Conservation (phyloP, 2,329 filamentous ascomycete species). For the Diaporthe aspalathi region DNA sequence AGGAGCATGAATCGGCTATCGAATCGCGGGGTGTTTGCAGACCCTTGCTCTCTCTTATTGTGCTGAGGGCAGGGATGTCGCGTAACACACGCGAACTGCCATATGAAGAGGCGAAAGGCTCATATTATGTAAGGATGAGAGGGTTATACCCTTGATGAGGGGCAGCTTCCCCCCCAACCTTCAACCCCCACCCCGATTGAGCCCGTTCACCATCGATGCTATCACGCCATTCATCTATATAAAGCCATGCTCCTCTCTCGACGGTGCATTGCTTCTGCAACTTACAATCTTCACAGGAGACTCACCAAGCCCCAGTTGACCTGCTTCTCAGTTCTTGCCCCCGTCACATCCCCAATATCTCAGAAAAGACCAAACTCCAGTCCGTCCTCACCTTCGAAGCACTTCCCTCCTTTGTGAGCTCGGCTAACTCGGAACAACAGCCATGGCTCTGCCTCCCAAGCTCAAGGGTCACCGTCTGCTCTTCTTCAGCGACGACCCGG, state of each 20-base stretch:
- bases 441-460: slow-evolving; percentile 81
- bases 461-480: slow-evolving; percentile 78
- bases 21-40: slow-evolving; percentile 36
- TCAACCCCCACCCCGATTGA: slow-evolving; percentile 1
- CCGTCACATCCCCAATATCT: neutral
- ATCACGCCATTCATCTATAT: slow-evolving; percentile 26
- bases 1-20: slow-evolving; percentile 33
- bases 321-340: neutral
- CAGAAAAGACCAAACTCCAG: slow-evolving; percentile 21
- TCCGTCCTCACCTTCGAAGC: neutral
- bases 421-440: slow-evolving; percentile 16
- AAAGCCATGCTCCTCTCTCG: slow-evolving; percentile 25
- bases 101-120: neutral
- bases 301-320: slow-evolving; percentile 1
- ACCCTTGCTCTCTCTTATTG: neutral
- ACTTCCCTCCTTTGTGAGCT: neutral
- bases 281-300: neutral
- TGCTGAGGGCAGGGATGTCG: slow-evolving; percentile 22
- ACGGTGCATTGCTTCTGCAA: neutral
- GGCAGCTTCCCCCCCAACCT: neutral
- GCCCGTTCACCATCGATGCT: slow-evolving; percentile 11
- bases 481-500: slow-evolving; percentile 54
- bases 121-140: neutral
- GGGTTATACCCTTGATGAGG: neutral
- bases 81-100: slow-evolving; percentile 25